Base-by-base conservation (phyloP, 805 yeast genomes). In the Yamadazyma phyllophila region DNA sequence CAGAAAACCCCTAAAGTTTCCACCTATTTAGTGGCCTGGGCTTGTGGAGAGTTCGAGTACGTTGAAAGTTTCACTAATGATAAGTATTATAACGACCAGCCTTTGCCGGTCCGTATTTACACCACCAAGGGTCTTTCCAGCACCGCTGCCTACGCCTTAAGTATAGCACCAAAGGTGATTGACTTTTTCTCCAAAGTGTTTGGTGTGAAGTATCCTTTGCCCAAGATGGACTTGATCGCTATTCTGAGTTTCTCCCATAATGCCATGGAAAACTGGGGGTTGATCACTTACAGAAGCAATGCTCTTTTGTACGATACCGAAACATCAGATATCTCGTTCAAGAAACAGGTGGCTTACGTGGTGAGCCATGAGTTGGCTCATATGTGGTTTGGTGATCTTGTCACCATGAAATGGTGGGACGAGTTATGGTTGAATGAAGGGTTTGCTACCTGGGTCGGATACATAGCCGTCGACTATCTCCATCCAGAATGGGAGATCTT, bases 391-490 rank as follows among this genome's bases (percentile, higher is more conserved):
- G 96, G 96, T 45, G 84, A 88, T 64, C 76, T 85, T 55, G 92
- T 87, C 49, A 88, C 96, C 39, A 88, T 88, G 96, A 82, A 85
- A 57, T 88, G 95, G 94, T 88, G 96, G 96, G 88, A 88, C 56
- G 94, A 86, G 57, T 73, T 88, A 54, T 88, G 96, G 96, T 77
- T 88, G 50, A 88, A 88, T 60, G 96, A 88, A 67, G 94, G 95
- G 11, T 88, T 88, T 67, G 96, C 96, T 13, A 88, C 96, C 24
- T 88, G 88, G 83, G 85, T 85, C 60, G 87, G 89, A 3, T 84
- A 78, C 75, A 67, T 76, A 44, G 83, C 90, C 13, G 83, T 83
- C 43, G 83, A 85, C 58, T 64, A 76, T 52, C 74, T 86, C 55
- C 81, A 78, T 62, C 95, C 95, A 10, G 88, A 83, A 50, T 88